Conservation (phyloP, 805 yeast genomes). For the Saturnispora bothae region DNA sequence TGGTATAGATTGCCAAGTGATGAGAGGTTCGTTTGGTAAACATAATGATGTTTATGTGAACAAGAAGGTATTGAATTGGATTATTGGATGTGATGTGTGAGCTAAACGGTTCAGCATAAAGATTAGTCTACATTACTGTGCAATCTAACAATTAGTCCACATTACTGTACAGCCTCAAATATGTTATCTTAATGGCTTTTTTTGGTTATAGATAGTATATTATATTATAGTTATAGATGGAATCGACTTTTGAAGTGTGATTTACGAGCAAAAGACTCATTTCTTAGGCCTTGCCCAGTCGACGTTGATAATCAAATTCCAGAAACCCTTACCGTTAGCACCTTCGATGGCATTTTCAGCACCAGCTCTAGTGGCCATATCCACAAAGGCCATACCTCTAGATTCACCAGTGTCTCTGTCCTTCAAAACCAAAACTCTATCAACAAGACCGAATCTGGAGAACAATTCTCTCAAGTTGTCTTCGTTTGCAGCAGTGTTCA, state of each 20-base stretch:
- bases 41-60: constrained; percentile 57
- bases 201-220: too few relatives aligned
- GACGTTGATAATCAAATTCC: constrained; percentile 67
- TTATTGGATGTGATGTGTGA: background rate
- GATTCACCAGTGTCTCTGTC: constrained; percentile 90
- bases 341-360: constrained; percentile 72
- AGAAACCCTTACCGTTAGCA: constrained; percentile 86
- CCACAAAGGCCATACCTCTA: constrained; percentile 91
- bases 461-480: constrained; percentile 68
- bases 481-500: constrained; percentile 79
- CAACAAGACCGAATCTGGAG: constrained; percentile 52
- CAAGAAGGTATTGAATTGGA: constrained; percentile 23
- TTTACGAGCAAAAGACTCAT: background rate
- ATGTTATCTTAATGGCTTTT: too few relatives aligned
- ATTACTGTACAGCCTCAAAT: too few relatives aligned
- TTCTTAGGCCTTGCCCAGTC: constrained; percentile 46
- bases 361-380: constrained; percentile 52
- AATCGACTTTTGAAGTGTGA: too few relatives aligned
- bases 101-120: too few relatives aligned
- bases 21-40: constrained; percentile 37
- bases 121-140: too few relatives aligned
- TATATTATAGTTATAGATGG: too few relatives aligned
- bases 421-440: constrained; percentile 75
- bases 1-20: too few relatives aligned
- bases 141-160: too few relatives aligned